Evolutionary conservation across 2,329 filamentous ascomycete genomes (phyloP), one percentile per base, ranked within the genome.

Genomic region (Cordyceps farinosa): DNA sequence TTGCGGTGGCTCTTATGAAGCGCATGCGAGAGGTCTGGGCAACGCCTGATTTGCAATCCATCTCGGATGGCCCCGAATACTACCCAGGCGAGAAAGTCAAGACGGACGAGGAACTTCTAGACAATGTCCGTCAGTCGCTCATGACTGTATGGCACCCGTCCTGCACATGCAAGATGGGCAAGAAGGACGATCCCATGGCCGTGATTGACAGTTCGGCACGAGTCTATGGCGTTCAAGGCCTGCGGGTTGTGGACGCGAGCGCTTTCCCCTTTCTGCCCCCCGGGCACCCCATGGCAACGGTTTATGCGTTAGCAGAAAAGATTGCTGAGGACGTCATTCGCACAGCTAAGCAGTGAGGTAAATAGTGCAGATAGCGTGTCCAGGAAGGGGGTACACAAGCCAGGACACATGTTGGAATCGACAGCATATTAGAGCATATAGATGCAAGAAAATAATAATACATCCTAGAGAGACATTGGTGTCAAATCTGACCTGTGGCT

Each of bases 181-280:
- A 68, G 51, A 84, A 87, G 3, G 69, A 88, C 55, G 84, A 88
- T 70, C 76, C 74, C 0, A 76, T 81, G 64, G 86, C 87, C 69
- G 84, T 87, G 2, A 69, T 88, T 57, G 83, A 88, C 71, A 77
- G 74, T 0, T 76, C 81, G 63, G 86, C 87, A 69, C 75, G 80
- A 8, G 85, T 88, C 1, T 75, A 80, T n/a, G 83, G 83, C 1
- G 80, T 86, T 0, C 70, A 75, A 3, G 80, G 82, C 0, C 70
- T 88, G 59, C 75, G 86, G 44, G 86, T 87, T 3, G 86, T 88
- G 1, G 85, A 88, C 73, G 85, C 84, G 2, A 82, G 78, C 36
- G 77, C 82, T 1, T 87, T 83, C 22, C 67, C 69, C 1, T 42
- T 68, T 15, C 53, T 67, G 6, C 61, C 65, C 7, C 65, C 68